Evolutionary conservation across 345 rosid species (phyloP), one percentile per base, ranked within the genome.

Genomic region (Sapria himalayana): DNA sequence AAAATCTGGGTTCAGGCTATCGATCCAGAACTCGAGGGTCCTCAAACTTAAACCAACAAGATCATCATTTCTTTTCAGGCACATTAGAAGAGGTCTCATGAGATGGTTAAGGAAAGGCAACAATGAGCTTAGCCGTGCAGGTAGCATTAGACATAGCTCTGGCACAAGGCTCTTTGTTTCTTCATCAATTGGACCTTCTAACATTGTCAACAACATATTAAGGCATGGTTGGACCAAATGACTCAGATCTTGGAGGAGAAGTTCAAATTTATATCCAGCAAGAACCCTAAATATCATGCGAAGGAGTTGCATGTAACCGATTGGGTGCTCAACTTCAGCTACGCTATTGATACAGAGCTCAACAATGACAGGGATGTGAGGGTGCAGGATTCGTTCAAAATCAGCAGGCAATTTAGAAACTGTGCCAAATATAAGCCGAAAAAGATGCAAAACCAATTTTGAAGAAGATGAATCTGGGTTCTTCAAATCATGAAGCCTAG

Each of bases 21-120:
- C 98, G n/a, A 89, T 93, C 98, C 98, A 89, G 61, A 89, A 89
- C 59, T 89, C 98, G 31, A 89, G 84, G 33, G 95, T 89, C 55
- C 92, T 79, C 62, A 89, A 64, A 33, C 95, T 86, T 48, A 82
- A 57, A 54, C 77, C 67, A 53, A 89, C 85, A 50, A 89, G 76
- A 20, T 79, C 98, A 77, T 79, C 80, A 51, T 67, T 70, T 59
- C 98, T 93, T 45, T 67, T 69, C 45, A 84, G 74, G 65, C 92
- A 76, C 53, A 73, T 44, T 27, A 89, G 86, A 62, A 89, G 92
- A 74, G 99, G 93, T 67, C 65, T 74, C 95, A 79, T 84, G 19
- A 89, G 75, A 54, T 79, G 84, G 37, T 86, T 78, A 54, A 89
- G 89, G 65, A 63, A 59, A 21, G 99, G 99, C 52, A 89, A 67